Evolutionary conservation across 2,329 filamentous ascomycete genomes (phyloP), one percentile per base, ranked within the genome.

Genomic region (Trichoderma semiorbis): DNA sequence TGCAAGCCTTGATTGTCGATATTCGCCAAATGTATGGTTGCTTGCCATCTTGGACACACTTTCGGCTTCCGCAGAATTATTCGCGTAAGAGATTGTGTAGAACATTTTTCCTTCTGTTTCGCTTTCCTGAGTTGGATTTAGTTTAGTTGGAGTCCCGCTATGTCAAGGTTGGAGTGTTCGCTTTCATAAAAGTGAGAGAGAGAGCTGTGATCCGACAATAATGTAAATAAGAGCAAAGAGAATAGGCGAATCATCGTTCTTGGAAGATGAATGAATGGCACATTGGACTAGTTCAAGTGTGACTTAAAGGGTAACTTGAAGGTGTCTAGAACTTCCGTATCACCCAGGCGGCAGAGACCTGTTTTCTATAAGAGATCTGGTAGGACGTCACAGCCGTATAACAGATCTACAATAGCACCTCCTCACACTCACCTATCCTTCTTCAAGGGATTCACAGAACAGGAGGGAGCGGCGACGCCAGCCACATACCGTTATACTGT

Each of bases 31-130:
- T 0, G 53, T 69, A 30, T 61, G 57, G 6, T 69, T 69, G 30
- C 57, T 69, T 26, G 66, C 66, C 57, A 69, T 24, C 16, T 61
- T 53, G 28, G 66, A 69, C 12, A 58, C 36, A 11, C 57, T 53
- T 32, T 61, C 57, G 39, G 24, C 21, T 62, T 69, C 39, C 14
- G 66, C 8, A 18, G 66, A 43, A 5, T 32, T 12, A 7, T 61
- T 69, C 3, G 14, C 21, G 39, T 61, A 69, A 16, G 55, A 61
- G 14, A 69, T 69, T 61, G 66, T 69, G 26, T 62, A 69, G 14
- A 69, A 61, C 66, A 61, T 69, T n/a, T 24, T 18, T 0, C 11
- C 2, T 26, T 21, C 3, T 5, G 24, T 30, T 47, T 39, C 6
- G 3, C 21, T 26, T 62, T 39, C 30, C 30, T 57, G 3, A 14